Evolutionary conservation across 441 rosid genomes (phyloP).

Genomic region (Erodium trifolium): DNA sequence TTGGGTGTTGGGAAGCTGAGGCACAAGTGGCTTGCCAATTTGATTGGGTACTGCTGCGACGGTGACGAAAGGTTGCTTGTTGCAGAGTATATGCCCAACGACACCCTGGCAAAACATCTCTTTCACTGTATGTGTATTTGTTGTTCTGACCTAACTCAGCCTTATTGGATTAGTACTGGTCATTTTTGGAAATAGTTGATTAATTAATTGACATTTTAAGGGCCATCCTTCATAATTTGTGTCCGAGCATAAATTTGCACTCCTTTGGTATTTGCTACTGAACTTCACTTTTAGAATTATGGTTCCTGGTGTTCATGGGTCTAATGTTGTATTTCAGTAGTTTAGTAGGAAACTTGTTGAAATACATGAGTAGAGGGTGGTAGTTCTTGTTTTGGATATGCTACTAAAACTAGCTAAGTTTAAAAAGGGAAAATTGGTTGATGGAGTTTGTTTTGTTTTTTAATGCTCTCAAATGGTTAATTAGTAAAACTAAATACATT

Average conservation of each 20-base stretch:
- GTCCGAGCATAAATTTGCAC: not conserved
- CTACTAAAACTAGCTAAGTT: not conserved
- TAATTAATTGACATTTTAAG: not conserved
- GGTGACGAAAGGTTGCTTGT: conserved; percentile 61
- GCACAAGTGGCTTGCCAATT: conserved; percentile 47
- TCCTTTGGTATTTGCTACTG: not conserved
- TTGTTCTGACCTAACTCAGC: not conserved
- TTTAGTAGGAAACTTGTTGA: not conserved
- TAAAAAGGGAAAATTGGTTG: not conserved
- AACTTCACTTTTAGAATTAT: not conserved
- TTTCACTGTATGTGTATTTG: conserved; percentile 42
- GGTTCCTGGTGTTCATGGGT: not conserved
- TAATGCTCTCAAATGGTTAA: not conserved
- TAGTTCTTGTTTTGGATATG: too few species aligned
- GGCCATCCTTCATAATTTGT: not conserved
- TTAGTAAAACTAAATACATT: not conserved
- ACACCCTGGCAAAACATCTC: conserved; percentile 66
- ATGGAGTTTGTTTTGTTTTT: not conserved
- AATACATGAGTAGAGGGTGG: too few species aligned
- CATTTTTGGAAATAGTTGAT: not conserved
- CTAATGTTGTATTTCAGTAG: not conserved
- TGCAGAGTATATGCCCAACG: conserved; percentile 20
- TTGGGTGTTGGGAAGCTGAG: conserved; percentile 59
- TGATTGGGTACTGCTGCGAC: conserved; percentile 64
- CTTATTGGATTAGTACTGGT: not conserved